Percentiles rank a stretch among this genome's conserved stretches.
Conservation (phyloP, 2,329 filamentous ascomycete species). For the Scopulariopsis brevicaulis region DNA sequence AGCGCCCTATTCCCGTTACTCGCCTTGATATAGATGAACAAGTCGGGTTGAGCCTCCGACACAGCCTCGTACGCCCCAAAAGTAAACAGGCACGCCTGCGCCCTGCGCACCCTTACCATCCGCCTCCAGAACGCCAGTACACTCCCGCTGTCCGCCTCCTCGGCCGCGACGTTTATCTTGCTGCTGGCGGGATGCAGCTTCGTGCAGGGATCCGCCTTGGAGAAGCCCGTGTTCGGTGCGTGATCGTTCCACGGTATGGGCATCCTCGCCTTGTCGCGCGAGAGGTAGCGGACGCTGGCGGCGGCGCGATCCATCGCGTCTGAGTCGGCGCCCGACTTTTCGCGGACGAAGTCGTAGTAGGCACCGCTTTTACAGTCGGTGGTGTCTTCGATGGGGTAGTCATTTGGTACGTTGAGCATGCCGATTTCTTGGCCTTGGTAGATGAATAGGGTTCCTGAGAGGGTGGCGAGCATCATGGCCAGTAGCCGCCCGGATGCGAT, state of each 20-base stretch:
- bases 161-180: conserved; percentile 47
- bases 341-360: conserved; percentile 22
- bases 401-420: conserved; percentile 51
- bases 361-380: conserved; percentile 51
- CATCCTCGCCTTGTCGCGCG: conserved; percentile 58
- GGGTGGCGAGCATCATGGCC: conserved; percentile 41
- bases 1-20: background rate
- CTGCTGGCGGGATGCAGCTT: conserved; percentile 50
- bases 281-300: conserved; percentile 40
- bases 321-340: conserved; percentile 21
- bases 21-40: conserved; percentile 3
- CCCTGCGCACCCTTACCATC: conserved; percentile 48
- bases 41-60: background rate
- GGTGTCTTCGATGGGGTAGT: conserved; percentile 55
- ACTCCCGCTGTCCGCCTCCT: conserved; percentile 33
- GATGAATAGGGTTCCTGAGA: conserved; percentile 54
- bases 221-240: conserved; percentile 44
- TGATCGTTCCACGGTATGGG: conserved; percentile 65
- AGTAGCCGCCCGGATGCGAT: conserved; percentile 47
- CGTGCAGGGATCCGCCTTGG: conserved; percentile 55
- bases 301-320: conserved; percentile 23
- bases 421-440: conserved; percentile 62
- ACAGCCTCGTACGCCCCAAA: conserved; percentile 38
- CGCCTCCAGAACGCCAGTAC: conserved; percentile 51
- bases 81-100: conserved; percentile 50